Conservation (phyloP, 2,329 filamentous ascomycete genomes). For the Cadophora malorum region DNA sequence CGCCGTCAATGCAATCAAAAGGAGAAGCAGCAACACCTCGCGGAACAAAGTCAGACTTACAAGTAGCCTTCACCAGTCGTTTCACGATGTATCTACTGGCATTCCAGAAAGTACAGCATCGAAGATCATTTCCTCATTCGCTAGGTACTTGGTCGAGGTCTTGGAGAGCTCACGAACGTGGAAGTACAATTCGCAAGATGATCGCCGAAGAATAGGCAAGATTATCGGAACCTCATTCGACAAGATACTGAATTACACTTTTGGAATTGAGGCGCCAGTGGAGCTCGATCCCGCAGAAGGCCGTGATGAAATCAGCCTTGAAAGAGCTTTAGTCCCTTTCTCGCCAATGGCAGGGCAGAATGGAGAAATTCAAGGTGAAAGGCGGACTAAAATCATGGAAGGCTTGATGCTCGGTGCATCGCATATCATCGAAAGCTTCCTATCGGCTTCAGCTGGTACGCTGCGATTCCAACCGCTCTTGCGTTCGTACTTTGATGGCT, state of each 20-base stretch:
- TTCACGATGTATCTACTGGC: slow-evolving; percentile 66
- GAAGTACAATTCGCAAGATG: slow-evolving; percentile 75
- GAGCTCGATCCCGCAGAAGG: slow-evolving; percentile 50
- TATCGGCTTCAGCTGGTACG: slow-evolving; percentile 72
- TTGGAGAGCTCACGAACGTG: slow-evolving; percentile 87
- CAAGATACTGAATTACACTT: slow-evolving; percentile 73
- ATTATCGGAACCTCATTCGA: slow-evolving; percentile 74
- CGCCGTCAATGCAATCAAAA: slow-evolving; percentile 70
- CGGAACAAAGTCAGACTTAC: slow-evolving; percentile 52
- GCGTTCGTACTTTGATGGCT: slow-evolving; percentile 68
- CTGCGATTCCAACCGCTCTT: slow-evolving; percentile 80
- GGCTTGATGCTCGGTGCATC: slow-evolving; percentile 73
- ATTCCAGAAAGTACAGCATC: slow-evolving; percentile 80
- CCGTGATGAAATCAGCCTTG: slow-evolving; percentile 7
- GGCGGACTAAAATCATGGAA: slow-evolving; percentile 35
- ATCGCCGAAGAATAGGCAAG: slow-evolving; percentile 72
- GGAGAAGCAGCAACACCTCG: slow-evolving; percentile 63
- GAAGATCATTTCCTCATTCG: slow-evolving; percentile 74
- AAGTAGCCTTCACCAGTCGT: slow-evolving; percentile 40
- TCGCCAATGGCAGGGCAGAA: neutral
- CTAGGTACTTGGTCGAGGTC: slow-evolving; percentile 78
- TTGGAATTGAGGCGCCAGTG: slow-evolving; percentile 71
- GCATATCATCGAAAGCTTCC: slow-evolving; percentile 78
- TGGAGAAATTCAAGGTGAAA: slow-evolving; percentile 7
- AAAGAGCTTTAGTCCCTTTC: neutral